These are phyloP conservation scores for Chionographis japonica DNA, from an alignment of 106 monocot species.

Conservation along the genomic window DNA sequence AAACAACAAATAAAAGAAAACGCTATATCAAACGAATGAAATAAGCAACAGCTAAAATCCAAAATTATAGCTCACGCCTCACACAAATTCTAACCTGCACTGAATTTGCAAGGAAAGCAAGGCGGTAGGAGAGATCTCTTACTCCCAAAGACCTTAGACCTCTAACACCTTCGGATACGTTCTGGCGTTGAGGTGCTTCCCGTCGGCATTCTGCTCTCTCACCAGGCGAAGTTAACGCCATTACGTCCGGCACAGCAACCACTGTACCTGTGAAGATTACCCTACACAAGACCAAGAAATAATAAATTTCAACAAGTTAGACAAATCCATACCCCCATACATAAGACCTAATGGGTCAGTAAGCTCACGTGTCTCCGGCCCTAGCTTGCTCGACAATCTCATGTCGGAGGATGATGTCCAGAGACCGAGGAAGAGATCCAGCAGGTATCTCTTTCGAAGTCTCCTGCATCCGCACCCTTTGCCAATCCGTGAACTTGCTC, in stretches of 20 bases:
- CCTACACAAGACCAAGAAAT: slow-evolving; percentile 25
- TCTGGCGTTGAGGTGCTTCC: slow-evolving; percentile 73
- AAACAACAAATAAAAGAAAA: neutral
- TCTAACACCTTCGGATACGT: slow-evolving; percentile 69
- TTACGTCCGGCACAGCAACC: slow-evolving; percentile 89
- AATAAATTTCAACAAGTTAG: neutral
- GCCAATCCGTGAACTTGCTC: slow-evolving; percentile 99
- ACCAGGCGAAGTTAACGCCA: slow-evolving; percentile 92
- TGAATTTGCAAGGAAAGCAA: slow-evolving; percentile 96
- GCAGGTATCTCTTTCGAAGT: slow-evolving; percentile 98
- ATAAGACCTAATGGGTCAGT: neutral
- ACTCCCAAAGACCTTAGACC: slow-evolving; percentile 82
- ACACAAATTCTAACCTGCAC: slow-evolving; percentile 68
- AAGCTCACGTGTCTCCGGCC: slow-evolving; percentile 94
- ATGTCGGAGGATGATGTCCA: slow-evolving; percentile 93
- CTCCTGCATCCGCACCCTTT: slow-evolving; percentile 92
- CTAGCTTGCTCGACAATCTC: slow-evolving; percentile 98
- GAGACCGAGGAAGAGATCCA: slow-evolving; percentile 89
- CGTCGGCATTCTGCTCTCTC: slow-evolving; percentile 87
- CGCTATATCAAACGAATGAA: neutral
- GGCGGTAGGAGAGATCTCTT: slow-evolving; percentile 85
- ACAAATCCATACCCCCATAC: neutral
- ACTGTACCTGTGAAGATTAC: slow-evolving; percentile 88
- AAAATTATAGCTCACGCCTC: neutral
- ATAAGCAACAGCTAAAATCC: neutral